These are phyloP conservation scores for Aegilops sharonensis DNA, from an alignment of 176 grass and related monocot genomes.

Conservation along the genomic window DNA sequence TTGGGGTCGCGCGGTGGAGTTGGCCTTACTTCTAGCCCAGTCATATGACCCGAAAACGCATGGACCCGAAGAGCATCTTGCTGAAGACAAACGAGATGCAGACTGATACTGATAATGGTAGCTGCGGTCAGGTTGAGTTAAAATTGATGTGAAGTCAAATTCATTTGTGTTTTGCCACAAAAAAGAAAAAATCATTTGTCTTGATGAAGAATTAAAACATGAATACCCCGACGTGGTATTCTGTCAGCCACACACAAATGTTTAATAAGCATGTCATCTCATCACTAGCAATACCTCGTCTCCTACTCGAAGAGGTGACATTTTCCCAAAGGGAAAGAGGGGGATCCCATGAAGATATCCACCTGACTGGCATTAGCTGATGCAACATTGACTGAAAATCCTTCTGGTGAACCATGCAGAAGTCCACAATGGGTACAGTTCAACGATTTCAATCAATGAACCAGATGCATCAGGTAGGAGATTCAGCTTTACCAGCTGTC, in stretches of 20 bases:
- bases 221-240: neutral
- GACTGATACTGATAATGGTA: too few relatives aligned
- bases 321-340: neutral
- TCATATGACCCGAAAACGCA: too few relatives aligned
- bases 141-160: too few relatives aligned
- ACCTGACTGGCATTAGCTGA: constrained; percentile 95
- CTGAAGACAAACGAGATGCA: too few relatives aligned
- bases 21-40: too few relatives aligned
- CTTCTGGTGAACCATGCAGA: constrained; percentile 22
- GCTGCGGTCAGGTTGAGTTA: neutral
- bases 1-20: too few relatives aligned
- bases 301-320: neutral
- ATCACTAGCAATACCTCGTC: neutral
- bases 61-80: too few relatives aligned
- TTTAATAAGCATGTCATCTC: neutral
- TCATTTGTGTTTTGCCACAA: too few relatives aligned
- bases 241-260: neutral
- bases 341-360: neutral
- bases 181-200: neutral
- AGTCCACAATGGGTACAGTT: neutral
- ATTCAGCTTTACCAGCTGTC: constrained; percentile 92
- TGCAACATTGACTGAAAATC: constrained; percentile 98
- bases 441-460: constrained; percentile 79
- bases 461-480: constrained; percentile 83
- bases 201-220: neutral